Evolutionary conservation across 176 grass and related monocot genomes (phyloP).

Genomic region (Oropetium thomaeum): DNA sequence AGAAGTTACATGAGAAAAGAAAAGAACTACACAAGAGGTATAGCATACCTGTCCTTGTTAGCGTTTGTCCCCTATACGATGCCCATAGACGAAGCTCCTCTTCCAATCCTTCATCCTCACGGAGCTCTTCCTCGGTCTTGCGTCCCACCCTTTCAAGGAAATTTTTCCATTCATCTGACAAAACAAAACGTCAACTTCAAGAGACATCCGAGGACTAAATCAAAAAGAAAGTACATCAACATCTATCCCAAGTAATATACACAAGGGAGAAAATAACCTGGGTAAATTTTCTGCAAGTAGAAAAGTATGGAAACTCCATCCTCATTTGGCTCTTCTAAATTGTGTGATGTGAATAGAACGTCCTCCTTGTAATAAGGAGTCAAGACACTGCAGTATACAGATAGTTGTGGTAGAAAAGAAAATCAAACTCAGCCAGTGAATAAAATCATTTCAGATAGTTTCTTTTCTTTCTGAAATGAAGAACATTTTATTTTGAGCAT

Average conservation of each 20-base stretch:
- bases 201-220: conserved; percentile 1
- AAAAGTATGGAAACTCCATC: conserved; percentile 98
- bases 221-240: background rate
- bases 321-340: conserved; percentile 75
- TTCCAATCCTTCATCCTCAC: conserved; percentile 57
- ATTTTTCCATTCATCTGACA: conserved; percentile 89
- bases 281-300: conserved; percentile 99
- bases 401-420: conserved; percentile 22
- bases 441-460: background rate
- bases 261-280: conserved; percentile 50
- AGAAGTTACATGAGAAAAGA: background rate
- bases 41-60: conserved; percentile 79
- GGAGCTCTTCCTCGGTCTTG: conserved; percentile 68
- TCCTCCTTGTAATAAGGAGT: conserved; percentile 98
- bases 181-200: conserved; percentile 23
- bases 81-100: conserved; percentile 93
- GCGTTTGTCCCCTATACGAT: conserved; percentile 91
- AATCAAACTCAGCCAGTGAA: conserved; percentile 8
- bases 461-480: background rate
- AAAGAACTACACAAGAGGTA: background rate
- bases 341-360: conserved; percentile 82
- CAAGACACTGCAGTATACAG: conserved; percentile 61
- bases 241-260: conserved; percentile 19
- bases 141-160: conserved; percentile 64
- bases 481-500: background rate